phyloP scores from a whole-genome alignment of 1,284 basidiomycete species.

The Ceratobasidium sp. region DNA sequence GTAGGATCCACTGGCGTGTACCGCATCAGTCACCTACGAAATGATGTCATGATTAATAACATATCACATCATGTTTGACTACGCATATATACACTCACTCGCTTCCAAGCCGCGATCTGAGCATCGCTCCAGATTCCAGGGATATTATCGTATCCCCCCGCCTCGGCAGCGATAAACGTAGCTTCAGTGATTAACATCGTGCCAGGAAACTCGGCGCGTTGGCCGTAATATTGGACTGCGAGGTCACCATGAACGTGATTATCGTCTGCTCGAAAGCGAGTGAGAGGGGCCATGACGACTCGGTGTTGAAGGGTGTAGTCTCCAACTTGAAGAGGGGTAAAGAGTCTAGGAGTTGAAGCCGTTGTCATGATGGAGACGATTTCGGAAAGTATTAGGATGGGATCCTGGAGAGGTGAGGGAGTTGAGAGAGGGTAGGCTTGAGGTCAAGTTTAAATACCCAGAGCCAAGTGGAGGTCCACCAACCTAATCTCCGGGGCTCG shows the following conservation, averaged over 20 bases:
- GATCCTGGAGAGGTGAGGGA: too few species aligned
- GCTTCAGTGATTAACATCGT: constrained; percentile 55
- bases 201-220: constrained; percentile 51
- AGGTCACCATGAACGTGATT: constrained; percentile 53
- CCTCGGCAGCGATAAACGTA: constrained; percentile 51
- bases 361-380: too few species aligned
- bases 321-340: constrained; percentile 61
- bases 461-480: too few species aligned
- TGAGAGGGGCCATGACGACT: constrained; percentile 65
- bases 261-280: constrained; percentile 58
- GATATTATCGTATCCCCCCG: constrained; percentile 44
- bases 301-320: constrained; percentile 60
- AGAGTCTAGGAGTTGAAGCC: too few species aligned
- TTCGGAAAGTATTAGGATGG: too few species aligned
- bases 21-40: constrained; percentile 53
- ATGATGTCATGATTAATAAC: neutral
- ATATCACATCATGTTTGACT: neutral
- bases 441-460: too few species aligned
- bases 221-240: constrained; percentile 52
- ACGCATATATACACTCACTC: constrained; percentile 37
- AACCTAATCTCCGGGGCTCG: too few species aligned
- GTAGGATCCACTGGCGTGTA: constrained; percentile 58
- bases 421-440: too few species aligned
- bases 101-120: constrained; percentile 54
- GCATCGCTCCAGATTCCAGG: constrained; percentile 52